Conservation (phyloP, 257 asterid species). For the Nicotiana attenuata region DNA sequence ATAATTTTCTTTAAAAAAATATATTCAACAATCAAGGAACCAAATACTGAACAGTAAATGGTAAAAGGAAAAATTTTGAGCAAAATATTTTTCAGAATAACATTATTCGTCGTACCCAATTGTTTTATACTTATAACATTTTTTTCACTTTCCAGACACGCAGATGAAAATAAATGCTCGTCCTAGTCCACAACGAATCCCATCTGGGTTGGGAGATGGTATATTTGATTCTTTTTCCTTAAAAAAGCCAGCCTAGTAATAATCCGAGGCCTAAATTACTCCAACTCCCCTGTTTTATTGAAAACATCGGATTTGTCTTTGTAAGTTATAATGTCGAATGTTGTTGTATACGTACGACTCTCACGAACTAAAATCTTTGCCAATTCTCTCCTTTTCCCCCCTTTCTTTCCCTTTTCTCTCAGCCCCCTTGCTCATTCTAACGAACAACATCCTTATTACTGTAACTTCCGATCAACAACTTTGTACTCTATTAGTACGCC, state of each 20-base stretch:
- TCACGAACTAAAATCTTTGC: background rate
- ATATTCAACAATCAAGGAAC: too few species aligned
- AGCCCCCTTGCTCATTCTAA: background rate
- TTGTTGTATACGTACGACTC: background rate
- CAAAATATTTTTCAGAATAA: background rate
- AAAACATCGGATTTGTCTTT: constrained; percentile 9
- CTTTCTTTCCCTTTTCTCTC: too few species aligned
- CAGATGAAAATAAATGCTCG: background rate
- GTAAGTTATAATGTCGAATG: background rate
- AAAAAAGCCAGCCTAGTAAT: background rate
- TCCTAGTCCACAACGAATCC: background rate
- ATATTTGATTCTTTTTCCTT: background rate
- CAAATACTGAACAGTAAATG: too few species aligned
- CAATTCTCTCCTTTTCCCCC: background rate
- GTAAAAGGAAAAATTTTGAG: background rate
- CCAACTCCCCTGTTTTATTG: background rate
- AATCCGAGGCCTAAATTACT: background rate
- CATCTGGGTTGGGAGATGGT: background rate
- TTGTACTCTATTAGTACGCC: background rate
- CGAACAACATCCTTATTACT: background rate
- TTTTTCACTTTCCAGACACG: background rate
- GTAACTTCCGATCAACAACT: background rate
- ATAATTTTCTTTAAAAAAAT: too few species aligned
- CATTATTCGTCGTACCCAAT: background rate
- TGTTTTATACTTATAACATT: background rate